Evolutionary conservation across 768 basidiomycete genomes (phyloP).

Genomic region (Strobilomyces dryophilus): DNA sequence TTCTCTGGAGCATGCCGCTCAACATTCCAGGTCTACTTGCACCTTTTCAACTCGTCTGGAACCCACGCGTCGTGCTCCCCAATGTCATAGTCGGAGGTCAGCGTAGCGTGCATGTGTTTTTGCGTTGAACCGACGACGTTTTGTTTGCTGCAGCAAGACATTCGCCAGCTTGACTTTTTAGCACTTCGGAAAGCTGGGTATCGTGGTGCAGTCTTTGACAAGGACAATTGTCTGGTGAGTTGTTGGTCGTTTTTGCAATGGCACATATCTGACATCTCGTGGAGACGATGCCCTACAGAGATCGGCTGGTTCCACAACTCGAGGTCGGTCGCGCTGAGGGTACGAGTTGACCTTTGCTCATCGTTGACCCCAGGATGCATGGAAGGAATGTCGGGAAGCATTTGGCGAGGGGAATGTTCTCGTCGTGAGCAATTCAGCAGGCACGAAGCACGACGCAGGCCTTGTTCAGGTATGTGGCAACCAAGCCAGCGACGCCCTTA

Average conservation of each 20-base stretch:
- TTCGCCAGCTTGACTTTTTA: constrained; percentile 77
- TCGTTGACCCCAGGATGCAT: constrained; percentile 51
- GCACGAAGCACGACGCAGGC: constrained; percentile 71
- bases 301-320: constrained; percentile 73
- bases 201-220: constrained; percentile 91
- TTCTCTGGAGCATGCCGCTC: constrained; percentile 52
- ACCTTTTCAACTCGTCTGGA: constrained; percentile 64
- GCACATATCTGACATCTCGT: neutral
- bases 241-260: neutral
- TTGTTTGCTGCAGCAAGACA: constrained; percentile 56
- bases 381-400: constrained; percentile 63
- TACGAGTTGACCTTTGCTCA: neutral
- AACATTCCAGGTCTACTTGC: constrained; percentile 70
- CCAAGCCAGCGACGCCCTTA: neutral
- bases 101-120: constrained; percentile 1
- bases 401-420: constrained; percentile 81
- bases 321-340: constrained; percentile 40
- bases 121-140: constrained; percentile 5
- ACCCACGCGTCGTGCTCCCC: constrained; percentile 68
- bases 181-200: constrained; percentile 74
- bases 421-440: constrained; percentile 93
- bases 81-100: constrained; percentile 62
- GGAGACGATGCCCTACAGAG: constrained; percentile 79
- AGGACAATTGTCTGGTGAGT: constrained; percentile 93
- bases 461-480: constrained; percentile 65